phyloP scores from a whole-genome alignment of 2,329 filamentous ascomycete genomes.

The Neofusicoccum umdonicola region DNA sequence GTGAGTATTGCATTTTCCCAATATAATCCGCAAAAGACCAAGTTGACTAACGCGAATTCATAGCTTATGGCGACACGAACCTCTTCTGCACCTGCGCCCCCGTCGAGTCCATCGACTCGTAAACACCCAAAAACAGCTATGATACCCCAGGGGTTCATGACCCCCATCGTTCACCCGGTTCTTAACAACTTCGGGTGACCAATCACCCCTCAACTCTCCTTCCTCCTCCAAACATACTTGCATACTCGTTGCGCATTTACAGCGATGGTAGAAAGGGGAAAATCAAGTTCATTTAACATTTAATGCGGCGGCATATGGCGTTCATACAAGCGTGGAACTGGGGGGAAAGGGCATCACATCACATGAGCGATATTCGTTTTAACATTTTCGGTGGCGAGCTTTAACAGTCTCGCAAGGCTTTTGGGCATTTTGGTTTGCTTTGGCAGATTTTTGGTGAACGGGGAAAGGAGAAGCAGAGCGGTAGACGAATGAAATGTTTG shows the following conservation, averaged over 20 bases:
- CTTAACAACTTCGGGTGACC: conserved; percentile 1
- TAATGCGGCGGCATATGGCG: not conserved
- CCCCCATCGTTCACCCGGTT: not conserved
- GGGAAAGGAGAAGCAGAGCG: too few relatives aligned
- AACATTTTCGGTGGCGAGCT: conserved; percentile 6
- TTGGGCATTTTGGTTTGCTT: not conserved
- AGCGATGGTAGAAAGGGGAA: not conserved
- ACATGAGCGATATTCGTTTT: not conserved
- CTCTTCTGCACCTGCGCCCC: conserved; percentile 93
- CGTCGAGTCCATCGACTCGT: conserved; percentile 53
- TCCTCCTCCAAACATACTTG: not conserved
- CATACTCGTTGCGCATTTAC: not conserved
- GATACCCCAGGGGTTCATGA: not conserved
- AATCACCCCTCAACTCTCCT: not conserved
- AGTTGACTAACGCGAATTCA: not conserved
- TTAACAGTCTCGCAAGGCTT: conserved; percentile 3
- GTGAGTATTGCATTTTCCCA: conserved; percentile 50
- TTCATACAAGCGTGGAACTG: not conserved
- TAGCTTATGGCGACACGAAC: conserved; percentile 86
- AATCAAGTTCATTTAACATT: conserved; percentile 6
- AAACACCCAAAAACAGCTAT: not conserved
- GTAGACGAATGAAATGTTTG: too few relatives aligned
- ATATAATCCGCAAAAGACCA: conserved; percentile 25
- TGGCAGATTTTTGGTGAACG: too few relatives aligned
- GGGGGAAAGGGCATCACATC: not conserved